These are phyloP conservation scores for Nephelium lappaceum DNA, from an alignment of 345 rosid species.

Conservation along the genomic window DNA sequence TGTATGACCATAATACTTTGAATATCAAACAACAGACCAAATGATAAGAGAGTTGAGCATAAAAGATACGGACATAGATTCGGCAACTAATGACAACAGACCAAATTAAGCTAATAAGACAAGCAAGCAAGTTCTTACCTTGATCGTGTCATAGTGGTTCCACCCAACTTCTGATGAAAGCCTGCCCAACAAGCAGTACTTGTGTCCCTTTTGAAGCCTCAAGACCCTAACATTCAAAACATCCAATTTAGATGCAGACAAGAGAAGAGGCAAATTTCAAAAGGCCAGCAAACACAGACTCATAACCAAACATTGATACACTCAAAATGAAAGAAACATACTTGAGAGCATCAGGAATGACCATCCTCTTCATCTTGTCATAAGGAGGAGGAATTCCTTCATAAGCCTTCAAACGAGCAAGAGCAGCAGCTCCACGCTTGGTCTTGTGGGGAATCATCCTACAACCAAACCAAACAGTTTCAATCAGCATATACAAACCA, in stretches of 20 bases:
- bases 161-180: conserved; percentile 86
- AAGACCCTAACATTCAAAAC: conserved; percentile 54
- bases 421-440: conserved; percentile 85
- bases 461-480: conserved; percentile 1
- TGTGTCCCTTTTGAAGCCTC: conserved; percentile 91
- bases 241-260: neutral
- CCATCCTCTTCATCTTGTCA: conserved; percentile 87
- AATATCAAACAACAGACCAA: neutral
- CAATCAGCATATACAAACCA: neutral
- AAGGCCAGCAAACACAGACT: neutral
- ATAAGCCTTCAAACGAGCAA: conserved; percentile 73
- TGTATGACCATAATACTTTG: neutral
- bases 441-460: conserved; percentile 96
- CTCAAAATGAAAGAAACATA: conserved; percentile 15
- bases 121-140: conserved; percentile 37
- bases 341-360: conserved; percentile 92
- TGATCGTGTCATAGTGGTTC: conserved; percentile 87
- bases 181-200: conserved; percentile 79
- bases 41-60: neutral
- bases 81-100: too few relatives aligned
- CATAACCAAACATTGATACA: neutral
- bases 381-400: conserved; percentile 84
- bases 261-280: neutral
- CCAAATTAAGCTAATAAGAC: neutral
- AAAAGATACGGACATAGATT: neutral